Base-by-base conservation (phyloP, 148 eudicot species). In the Vaccinium corymbosum region DNA sequence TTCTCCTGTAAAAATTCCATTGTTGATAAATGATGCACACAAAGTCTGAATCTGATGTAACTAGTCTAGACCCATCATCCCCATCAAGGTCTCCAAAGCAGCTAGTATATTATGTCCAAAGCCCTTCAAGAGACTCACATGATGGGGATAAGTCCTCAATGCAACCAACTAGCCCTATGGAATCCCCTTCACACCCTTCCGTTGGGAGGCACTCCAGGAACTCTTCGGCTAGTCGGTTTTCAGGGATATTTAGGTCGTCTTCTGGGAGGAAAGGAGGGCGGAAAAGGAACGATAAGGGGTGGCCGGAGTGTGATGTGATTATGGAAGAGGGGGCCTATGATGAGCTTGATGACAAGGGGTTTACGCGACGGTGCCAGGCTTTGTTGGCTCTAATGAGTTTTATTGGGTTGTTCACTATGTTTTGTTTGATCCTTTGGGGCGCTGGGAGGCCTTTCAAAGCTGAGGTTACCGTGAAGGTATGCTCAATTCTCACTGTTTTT, bases 231-330 rank as follows among this genome's bases (percentile, higher is more conserved):
- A 97, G 97, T 50, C 88, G 97, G 42, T 97, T 97, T 76, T 97
- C 99, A n/a, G 99, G 99, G 13, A 93, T 97, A 22, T 95, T 97
- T 75, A 82, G 97, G 87, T 97, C 99, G 22, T 87, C 95, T 61
- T 97, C 99, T 0, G 97, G 95, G n/a, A 84, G 95, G 57, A 97
- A 97, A 81, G 89, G 90, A 3, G 84, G 92, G 61, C 81, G 93
- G 74, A 92, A 91, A 52, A 89, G 93, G 83, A 95, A 96, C 50
- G 99, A 96, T 4, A 97, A 97, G 87, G 99, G 98, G 15, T 97
- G 98, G 99, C 99, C 99, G 3, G 98, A 97, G 83, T 97, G 98
- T 89, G 90, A 97, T 88, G 99, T 94, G 71, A 97, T 97, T 15
- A 57, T 93, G 79, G 99, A 97, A 84, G 99, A 97, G 78, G 99